Evolutionary conservation across 352 stramenopile species (phyloP), one percentile per base, ranked within the genome.

Genomic region (Thalassiosira mediterranea): DNA sequence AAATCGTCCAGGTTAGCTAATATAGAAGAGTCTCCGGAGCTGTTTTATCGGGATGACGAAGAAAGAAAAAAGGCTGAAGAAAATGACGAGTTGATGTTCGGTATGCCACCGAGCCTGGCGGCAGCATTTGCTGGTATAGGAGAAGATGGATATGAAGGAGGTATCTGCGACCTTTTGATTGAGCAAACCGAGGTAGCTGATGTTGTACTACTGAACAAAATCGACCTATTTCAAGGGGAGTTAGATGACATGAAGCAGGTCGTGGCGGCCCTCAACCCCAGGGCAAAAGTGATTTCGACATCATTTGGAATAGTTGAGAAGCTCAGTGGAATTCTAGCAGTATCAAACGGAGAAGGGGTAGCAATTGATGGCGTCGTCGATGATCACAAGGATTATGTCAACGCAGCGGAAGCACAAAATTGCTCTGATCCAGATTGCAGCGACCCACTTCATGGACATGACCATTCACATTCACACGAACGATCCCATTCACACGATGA

Each of bases 191-290:
- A 94, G 58, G 83, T 84, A 40, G 87, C 90, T 2, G 90, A 94
- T 78, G 65, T 93, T 1, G 29, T 94, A 21, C n/a, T 94, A 13
- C 46, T 93, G 7, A 94, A 94, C 70, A 94, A 94, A 61, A 60
- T 80, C 17, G 90, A 94, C 82, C 58, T 94, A 29, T 26, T 90
- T 11, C 10, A 74, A 34, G 61, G 67, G 13, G 44, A 81, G 17
- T 32, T 91, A 4, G 46, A 76, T 19, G 40, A 67, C 17, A 74
- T 91, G 4, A 48, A 80, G 68, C 25, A 88, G 40, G 70, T 90
- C 62, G 67, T 90, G 19, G 8, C 31, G 10, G 72, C 81, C n/a
- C 53, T 94, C 17, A 93, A 94, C 84, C 83, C 85, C 40, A 60
- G 76, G 11, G 86, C 87, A 8, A 85, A 68, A 38, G 34, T 92